A percentile compares a stretch with the other conserved stretches of the same genome.
phyloP scores from a whole-genome alignment of 441 rosid species.

The Metrosideros polymorpha region DNA sequence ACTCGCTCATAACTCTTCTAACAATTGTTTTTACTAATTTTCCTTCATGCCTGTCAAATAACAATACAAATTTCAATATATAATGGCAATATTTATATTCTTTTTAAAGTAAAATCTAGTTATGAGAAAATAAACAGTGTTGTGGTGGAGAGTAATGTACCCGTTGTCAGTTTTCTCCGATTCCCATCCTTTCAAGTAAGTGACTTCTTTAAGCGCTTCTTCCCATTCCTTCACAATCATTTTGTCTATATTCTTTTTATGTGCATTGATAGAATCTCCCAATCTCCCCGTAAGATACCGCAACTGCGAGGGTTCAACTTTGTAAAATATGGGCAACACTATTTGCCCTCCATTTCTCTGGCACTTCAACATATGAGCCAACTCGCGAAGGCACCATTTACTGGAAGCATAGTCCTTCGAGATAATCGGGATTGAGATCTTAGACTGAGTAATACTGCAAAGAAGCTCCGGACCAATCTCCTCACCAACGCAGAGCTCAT shows the following conservation, averaged over 20 bases:
- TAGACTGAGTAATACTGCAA: background rate
- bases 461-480: background rate
- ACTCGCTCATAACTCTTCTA: background rate
- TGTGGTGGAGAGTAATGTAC: background rate
- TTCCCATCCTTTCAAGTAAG: background rate
- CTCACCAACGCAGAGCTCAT: background rate
- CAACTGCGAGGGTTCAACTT: background rate
- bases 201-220: background rate
- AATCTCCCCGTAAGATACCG: background rate
- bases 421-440: background rate
- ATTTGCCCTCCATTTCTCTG: background rate
- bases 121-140: background rate
- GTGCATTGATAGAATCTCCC: background rate
- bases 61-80: background rate
- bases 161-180: background rate
- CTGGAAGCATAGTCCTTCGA: rapidly evolving
- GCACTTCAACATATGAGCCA: rapidly evolving
- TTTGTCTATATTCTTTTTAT: background rate
- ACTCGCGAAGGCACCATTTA: background rate
- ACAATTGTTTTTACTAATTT: background rate
- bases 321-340: background rate
- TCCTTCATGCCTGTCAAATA: background rate
- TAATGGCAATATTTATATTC: too few relatives aligned
- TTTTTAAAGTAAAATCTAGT: background rate
- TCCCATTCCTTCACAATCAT: background rate